Conservation (phyloP, 1,139 yeast genomes). For the Blastobotrys illinoisensis region DNA sequence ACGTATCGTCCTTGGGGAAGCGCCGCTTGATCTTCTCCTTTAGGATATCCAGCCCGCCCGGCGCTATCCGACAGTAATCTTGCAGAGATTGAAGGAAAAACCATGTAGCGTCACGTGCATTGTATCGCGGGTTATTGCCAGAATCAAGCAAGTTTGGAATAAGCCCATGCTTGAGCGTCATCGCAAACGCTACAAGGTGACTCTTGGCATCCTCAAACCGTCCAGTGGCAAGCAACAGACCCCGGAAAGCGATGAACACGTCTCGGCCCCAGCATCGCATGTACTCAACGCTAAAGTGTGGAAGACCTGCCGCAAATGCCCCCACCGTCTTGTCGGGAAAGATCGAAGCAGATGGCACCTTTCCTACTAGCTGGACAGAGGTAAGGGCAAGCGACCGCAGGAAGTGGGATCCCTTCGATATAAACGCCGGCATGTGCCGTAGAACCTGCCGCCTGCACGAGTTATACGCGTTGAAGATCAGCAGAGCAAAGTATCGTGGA, state of each 20-base stretch:
- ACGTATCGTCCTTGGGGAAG: slow-evolving; percentile 86
- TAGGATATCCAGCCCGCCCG: slow-evolving; percentile 62
- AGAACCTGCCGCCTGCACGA: slow-evolving; percentile 70
- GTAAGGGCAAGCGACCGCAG: slow-evolving; percentile 75
- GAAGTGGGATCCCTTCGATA: slow-evolving; percentile 62
- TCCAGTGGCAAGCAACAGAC: slow-evolving; percentile 71
- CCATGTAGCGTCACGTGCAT: slow-evolving; percentile 98
- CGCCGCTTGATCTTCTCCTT: slow-evolving; percentile 72
- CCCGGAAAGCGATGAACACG: slow-evolving; percentile 82
- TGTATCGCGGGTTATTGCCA: slow-evolving; percentile 88
- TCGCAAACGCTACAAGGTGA: slow-evolving; percentile 83
- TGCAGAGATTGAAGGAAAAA: slow-evolving; percentile 84
- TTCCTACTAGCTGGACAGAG: slow-evolving; percentile 83
- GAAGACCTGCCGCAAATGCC: slow-evolving; percentile 91
- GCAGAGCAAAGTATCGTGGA: slow-evolving; percentile 82
- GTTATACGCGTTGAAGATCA: slow-evolving; percentile 74
- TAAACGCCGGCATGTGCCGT: slow-evolving; percentile 46
- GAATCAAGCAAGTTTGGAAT: slow-evolving; percentile 92
- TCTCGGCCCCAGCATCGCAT: slow-evolving; percentile 99
- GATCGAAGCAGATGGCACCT: slow-evolving; percentile 68
- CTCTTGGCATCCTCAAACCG: slow-evolving; percentile 71
- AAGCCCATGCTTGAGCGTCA: slow-evolving; percentile 89
- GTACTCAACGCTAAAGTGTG: slow-evolving; percentile 83
- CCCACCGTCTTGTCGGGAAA: slow-evolving; percentile 57
- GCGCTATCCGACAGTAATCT: slow-evolving; percentile 65